Percentiles rank a stretch among this genome's conserved stretches.
These are phyloP conservation scores for Kluyveromyces wickerhamii DNA, from an alignment of 805 yeast species.

Conservation along the genomic window DNA sequence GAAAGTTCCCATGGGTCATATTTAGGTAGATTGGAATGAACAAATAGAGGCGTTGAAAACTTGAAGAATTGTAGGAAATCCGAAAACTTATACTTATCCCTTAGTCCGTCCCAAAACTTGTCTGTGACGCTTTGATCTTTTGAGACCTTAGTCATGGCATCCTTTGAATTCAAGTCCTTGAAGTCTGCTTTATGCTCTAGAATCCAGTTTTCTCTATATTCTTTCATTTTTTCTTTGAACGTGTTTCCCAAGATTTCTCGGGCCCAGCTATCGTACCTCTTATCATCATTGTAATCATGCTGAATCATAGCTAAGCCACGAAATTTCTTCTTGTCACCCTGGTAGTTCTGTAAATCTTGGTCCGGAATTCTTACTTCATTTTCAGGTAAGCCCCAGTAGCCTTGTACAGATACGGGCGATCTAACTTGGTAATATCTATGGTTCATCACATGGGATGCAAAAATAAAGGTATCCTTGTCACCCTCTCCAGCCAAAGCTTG, in stretches of 20 bases:
- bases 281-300: slow-evolving; percentile 60
- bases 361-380: slow-evolving; percentile 22
- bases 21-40: slow-evolving; percentile 36
- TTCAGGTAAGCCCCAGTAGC: slow-evolving; percentile 24
- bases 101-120: slow-evolving; percentile 4
- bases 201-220: slow-evolving; percentile 6
- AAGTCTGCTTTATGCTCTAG: slow-evolving; percentile 5
- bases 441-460: slow-evolving; percentile 47
- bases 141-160: slow-evolving; percentile 14
- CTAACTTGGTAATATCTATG: slow-evolving; percentile 40
- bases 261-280: slow-evolving; percentile 17
- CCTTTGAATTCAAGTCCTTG: slow-evolving; percentile 11
- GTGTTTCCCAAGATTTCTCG: slow-evolving; percentile 11
- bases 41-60: slow-evolving; percentile 23
- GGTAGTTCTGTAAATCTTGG: not conserved
- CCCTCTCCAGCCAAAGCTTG: slow-evolving; percentile 79
- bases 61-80: slow-evolving; percentile 7
- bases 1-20: slow-evolving; percentile 29
- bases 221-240: slow-evolving; percentile 3
- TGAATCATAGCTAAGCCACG: slow-evolving; percentile 77
- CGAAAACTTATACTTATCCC: slow-evolving; percentile 4
- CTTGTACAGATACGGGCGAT: slow-evolving; percentile 31
- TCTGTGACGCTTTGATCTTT: slow-evolving; percentile 9
- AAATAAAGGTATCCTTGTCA: slow-evolving; percentile 67
- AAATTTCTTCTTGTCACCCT: slow-evolving; percentile 22